Conservation (phyloP, 768 basidiomycete species). For the Candolleomyces efflorescens region DNA sequence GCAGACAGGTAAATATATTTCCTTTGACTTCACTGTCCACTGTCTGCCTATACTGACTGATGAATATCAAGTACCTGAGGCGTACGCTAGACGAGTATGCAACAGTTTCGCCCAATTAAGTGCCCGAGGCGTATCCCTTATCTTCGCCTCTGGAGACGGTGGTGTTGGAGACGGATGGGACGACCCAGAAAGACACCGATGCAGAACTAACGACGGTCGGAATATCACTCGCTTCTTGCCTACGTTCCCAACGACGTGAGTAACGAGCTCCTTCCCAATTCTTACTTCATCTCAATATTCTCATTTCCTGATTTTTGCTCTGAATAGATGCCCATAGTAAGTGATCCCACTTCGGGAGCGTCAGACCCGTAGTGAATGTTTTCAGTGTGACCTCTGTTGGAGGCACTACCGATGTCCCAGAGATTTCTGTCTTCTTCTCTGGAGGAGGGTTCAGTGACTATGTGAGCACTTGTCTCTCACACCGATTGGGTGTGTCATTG, state of each 20-base stretch:
- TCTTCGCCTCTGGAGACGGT: conserved; percentile 63
- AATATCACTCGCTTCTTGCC: conserved; percentile 54
- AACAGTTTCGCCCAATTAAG: conserved; percentile 60
- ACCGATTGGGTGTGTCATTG: neutral
- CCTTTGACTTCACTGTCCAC: neutral
- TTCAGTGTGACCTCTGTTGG: conserved; percentile 69
- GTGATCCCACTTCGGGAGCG: neutral
- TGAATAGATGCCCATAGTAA: conserved; percentile 1
- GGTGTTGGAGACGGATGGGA: conserved; percentile 65
- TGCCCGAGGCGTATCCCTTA: conserved; percentile 60
- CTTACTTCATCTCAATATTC: neutral
- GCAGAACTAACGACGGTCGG: conserved; percentile 54
- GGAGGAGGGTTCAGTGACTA: conserved; percentile 75
- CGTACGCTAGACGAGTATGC: conserved; percentile 58
- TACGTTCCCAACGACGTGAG: conserved; percentile 54
- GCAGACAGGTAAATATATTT: conserved; percentile 49
- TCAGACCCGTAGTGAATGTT: neutral
- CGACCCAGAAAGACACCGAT: conserved; percentile 47
- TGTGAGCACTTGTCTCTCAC: neutral
- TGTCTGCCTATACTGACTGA: neutral
- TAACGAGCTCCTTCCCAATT: neutral
- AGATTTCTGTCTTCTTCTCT: conserved; percentile 58
- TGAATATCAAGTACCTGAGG: conserved; percentile 43
- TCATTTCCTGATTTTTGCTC: too few relatives aligned
- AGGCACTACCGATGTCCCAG: conserved; percentile 56